Conservation (phyloP, 2,329 filamentous ascomycete species). For the Penicillium sp. region DNA sequence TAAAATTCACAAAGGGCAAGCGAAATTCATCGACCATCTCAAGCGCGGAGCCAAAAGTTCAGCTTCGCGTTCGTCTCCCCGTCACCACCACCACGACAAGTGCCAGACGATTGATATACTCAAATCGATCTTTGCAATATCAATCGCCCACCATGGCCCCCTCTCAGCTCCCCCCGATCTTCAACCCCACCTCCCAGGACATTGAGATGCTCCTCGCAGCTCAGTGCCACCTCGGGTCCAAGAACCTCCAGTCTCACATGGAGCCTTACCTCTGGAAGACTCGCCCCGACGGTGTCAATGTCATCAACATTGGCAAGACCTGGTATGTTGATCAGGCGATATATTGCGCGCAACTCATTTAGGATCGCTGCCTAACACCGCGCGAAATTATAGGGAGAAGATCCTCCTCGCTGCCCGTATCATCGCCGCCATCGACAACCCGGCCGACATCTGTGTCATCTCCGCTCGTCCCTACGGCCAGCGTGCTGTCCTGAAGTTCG, state of each 20-base stretch:
- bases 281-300: conserved; percentile 93
- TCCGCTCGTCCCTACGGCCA: conserved; percentile 98
- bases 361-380: no score
- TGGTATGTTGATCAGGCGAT: no score
- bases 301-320: conserved; percentile 99
- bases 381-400: conserved; percentile 70
- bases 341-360: no score
- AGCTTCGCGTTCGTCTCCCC: conserved; percentile 25
- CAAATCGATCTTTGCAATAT: conserved; percentile 35
- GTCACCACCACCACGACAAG: conserved; percentile 35
- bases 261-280: conserved; percentile 99
- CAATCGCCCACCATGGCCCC: conserved; percentile 77
- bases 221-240: conserved; percentile 91
- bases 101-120: conserved; percentile 40
- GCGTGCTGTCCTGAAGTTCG: conserved; percentile 99
- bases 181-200: conserved; percentile 96
- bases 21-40: no score
- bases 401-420: conserved; percentile 97
- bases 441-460: conserved; percentile 97
- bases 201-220: conserved; percentile 99
- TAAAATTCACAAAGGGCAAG: no score
- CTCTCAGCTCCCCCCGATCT: conserved; percentile 82
- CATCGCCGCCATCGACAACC: conserved; percentile 98
- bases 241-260: conserved; percentile 99
- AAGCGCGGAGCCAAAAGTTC: no score